phyloP scores from a whole-genome alignment of 2,329 filamentous ascomycete species.

The Sporothrix protearum region DNA sequence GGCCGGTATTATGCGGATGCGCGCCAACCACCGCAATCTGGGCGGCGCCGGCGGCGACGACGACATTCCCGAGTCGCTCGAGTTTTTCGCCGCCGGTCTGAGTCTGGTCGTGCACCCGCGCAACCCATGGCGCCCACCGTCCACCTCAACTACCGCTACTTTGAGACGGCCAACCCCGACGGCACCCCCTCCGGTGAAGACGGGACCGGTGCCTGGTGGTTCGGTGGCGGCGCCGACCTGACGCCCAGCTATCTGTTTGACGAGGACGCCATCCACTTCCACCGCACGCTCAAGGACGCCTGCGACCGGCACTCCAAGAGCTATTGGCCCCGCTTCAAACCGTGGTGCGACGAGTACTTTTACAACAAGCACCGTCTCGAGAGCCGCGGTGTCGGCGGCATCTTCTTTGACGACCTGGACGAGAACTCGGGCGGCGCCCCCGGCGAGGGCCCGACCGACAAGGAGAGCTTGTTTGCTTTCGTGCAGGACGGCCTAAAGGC shows the following conservation, averaged over 20 bases:
- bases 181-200: conserved; percentile 58
- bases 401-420: conserved; percentile 98
- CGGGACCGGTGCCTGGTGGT: conserved; percentile 85
- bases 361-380: conserved; percentile 87
- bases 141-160: conserved; percentile 97
- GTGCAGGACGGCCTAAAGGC: conserved; percentile 78
- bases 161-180: conserved; percentile 86
- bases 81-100: conserved; percentile 92
- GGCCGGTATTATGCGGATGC: conserved; percentile 87
- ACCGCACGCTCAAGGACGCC: conserved; percentile 83
- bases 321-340: conserved; percentile 94
- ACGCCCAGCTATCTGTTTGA: conserved; percentile 94
- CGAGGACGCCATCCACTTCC: conserved; percentile 95
- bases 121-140: conserved; percentile 98
- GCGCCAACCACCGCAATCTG: conserved; percentile 88
- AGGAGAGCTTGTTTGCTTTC: conserved; percentile 87
- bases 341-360: conserved; percentile 98
- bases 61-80: conserved; percentile 64
- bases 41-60: conserved; percentile 52
- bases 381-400: conserved; percentile 82
- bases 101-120: conserved; percentile 89
- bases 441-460: conserved; percentile 46
- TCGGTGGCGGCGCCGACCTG: conserved; percentile 89
- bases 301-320: conserved; percentile 90
- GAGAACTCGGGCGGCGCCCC: conserved; percentile 53